phyloP scores from a whole-genome alignment of 2,329 filamentous ascomycete genomes.

The Lachnellula cervina region DNA sequence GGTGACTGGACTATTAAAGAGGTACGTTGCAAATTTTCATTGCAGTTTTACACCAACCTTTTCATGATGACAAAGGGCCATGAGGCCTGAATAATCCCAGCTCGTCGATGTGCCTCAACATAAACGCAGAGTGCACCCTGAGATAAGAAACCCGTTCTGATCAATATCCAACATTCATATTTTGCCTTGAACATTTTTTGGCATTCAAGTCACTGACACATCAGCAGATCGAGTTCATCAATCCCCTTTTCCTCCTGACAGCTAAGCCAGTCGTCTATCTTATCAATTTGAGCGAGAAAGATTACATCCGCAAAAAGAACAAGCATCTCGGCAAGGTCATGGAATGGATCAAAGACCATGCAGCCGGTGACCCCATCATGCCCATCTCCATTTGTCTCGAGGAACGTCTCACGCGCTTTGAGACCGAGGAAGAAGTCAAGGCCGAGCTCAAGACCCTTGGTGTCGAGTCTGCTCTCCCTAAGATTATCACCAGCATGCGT shows the following conservation, averaged over 20 bases:
- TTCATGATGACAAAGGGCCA: slow-evolving; percentile 98
- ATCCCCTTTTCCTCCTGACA: slow-evolving; percentile 88
- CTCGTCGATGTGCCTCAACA: slow-evolving; percentile 89
- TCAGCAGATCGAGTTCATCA: slow-evolving; percentile 87
- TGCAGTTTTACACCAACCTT: slow-evolving; percentile 31
- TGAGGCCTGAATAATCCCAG: slow-evolving; percentile 96
- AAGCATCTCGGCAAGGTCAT: slow-evolving; percentile 93
- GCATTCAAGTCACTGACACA: slow-evolving; percentile 18
- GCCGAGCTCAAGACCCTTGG: slow-evolving; percentile 88
- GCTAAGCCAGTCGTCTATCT: slow-evolving; percentile 97
- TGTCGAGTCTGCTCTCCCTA: slow-evolving; percentile 83
- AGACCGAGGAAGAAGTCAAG: slow-evolving; percentile 67
- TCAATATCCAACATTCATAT: slow-evolving; percentile 15
- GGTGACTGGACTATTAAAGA: slow-evolving; percentile 88
- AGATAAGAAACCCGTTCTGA: slow-evolving; percentile 59
- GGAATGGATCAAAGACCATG: slow-evolving; percentile 92
- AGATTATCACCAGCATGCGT: slow-evolving; percentile 90
- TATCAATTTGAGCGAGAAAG: slow-evolving; percentile 93
- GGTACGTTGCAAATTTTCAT: slow-evolving; percentile 55
- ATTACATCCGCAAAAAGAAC: slow-evolving; percentile 99
- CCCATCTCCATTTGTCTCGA: slow-evolving; percentile 91
- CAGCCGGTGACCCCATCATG: slow-evolving; percentile 81
- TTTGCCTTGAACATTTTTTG: slow-evolving; percentile 20
- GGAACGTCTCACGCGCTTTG: slow-evolving; percentile 80
- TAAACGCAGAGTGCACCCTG: slow-evolving; percentile 76